Evolutionary conservation across 495 filamentous ascomycete genomes (phyloP).

Genomic region (Podospora pseudoanserina): DNA sequence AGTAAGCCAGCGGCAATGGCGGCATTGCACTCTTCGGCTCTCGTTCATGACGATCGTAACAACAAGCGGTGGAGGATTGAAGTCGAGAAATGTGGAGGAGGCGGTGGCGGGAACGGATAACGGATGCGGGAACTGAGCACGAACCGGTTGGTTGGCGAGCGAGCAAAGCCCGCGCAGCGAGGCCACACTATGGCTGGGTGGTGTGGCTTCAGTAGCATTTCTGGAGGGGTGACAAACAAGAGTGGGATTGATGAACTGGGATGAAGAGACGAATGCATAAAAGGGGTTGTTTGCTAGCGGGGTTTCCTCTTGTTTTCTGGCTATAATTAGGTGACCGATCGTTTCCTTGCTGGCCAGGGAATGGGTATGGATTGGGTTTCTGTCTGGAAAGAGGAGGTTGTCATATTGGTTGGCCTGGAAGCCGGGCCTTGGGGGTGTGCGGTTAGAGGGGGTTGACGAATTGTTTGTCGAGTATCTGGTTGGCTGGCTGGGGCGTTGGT

Average conservation of each 20-base stretch:
- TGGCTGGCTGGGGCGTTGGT: too few relatives aligned
- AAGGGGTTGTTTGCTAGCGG: not conserved
- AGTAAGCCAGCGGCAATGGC: too few relatives aligned
- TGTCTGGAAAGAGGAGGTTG: too few relatives aligned
- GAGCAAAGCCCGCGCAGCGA: not conserved
- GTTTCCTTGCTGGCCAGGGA: not conserved
- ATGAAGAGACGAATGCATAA: not conserved
- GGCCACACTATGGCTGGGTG: not conserved
- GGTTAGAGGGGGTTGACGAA: too few relatives aligned
- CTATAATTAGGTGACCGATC: not conserved
- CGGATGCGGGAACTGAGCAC: not conserved
- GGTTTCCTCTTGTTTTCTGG: not conserved
- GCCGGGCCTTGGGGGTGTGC: too few relatives aligned
- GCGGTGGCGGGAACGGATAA: not conserved
- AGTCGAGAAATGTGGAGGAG: not conserved
- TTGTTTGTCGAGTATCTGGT: too few relatives aligned
- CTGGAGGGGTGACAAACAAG: not conserved
- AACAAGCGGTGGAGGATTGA: not conserved
- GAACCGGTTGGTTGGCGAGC: not conserved
- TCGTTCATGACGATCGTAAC: not conserved
- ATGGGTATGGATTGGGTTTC: not conserved
- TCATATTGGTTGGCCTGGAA: too few relatives aligned
- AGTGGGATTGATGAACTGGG: not conserved
- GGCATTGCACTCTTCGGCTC: too few relatives aligned
- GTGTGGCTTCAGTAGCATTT: not conserved